These are phyloP conservation scores for Xylariales sp. DNA, from an alignment of 2,329 filamentous ascomycete genomes.

Conservation along the genomic window DNA sequence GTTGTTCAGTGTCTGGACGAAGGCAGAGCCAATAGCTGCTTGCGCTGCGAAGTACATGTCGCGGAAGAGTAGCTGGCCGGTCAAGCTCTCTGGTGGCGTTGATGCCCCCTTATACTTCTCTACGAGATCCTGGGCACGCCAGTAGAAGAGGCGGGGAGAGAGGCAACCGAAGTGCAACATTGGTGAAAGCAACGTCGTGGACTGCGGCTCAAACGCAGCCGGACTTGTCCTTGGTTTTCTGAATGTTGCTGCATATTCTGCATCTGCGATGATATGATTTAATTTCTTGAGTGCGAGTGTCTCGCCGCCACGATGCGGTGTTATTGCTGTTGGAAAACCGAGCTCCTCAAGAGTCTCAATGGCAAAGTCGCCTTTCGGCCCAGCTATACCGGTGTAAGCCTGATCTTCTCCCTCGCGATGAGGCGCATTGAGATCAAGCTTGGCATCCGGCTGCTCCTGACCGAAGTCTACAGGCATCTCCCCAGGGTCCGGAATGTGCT, in stretches of 20 bases:
- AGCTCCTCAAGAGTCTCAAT: slow-evolving; percentile 69
- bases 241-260: slow-evolving; percentile 67
- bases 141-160: slow-evolving; percentile 68
- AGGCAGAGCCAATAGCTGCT: slow-evolving; percentile 59
- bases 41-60: slow-evolving; percentile 84
- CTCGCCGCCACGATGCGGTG: slow-evolving; percentile 68
- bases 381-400: slow-evolving; percentile 57
- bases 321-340: slow-evolving; percentile 60
- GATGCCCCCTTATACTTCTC: slow-evolving; percentile 52
- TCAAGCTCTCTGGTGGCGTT: slow-evolving; percentile 62
- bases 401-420: slow-evolving; percentile 50
- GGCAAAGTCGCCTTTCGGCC: slow-evolving; percentile 63
- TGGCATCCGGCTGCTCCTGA: slow-evolving; percentile 43
- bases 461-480: slow-evolving; percentile 53
- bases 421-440: slow-evolving; percentile 56
- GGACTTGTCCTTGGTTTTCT: slow-evolving; percentile 73
- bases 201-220: slow-evolving; percentile 66
- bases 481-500: slow-evolving; percentile 58
- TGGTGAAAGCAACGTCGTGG: slow-evolving; percentile 69
- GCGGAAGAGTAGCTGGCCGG: slow-evolving; percentile 69
- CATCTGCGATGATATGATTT: slow-evolving; percentile 53
- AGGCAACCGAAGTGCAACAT: slow-evolving; percentile 71
- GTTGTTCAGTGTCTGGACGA: slow-evolving; percentile 63
- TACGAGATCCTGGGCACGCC: slow-evolving; percentile 61
- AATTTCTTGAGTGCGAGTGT: slow-evolving; percentile 55